phyloP scores from a whole-genome alignment of 2,329 filamentous ascomycete genomes.

The Penicillium sp. region DNA sequence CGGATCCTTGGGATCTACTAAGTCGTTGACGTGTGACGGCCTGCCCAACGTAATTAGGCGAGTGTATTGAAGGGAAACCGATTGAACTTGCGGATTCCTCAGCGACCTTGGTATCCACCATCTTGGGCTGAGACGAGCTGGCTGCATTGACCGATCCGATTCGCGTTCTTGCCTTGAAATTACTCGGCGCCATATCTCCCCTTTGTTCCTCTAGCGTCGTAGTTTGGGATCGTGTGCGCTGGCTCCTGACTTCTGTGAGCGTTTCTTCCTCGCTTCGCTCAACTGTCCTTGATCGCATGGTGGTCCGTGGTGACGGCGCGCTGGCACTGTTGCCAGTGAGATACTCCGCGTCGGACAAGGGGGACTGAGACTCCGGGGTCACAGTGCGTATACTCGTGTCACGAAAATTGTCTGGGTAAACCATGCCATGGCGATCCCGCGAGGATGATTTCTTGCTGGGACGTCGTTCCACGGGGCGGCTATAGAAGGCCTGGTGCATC shows the following conservation, averaged over 20 bases:
- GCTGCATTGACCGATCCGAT: constrained; percentile 50
- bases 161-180: constrained; percentile 44
- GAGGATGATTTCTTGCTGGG: constrained; percentile 56
- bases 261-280: constrained; percentile 46
- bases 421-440: constrained; percentile 53
- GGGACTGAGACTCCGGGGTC: constrained; percentile 54
- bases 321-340: constrained; percentile 39
- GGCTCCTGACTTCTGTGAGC: constrained; percentile 39
- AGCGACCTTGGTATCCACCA: constrained; percentile 45
- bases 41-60: constrained; percentile 45
- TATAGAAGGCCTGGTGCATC: constrained; percentile 46
- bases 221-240: constrained; percentile 49
- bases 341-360: constrained; percentile 46
- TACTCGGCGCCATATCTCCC: constrained; percentile 44
- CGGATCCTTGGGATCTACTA: constrained; percentile 42
- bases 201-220: constrained; percentile 52
- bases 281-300: constrained; percentile 40
- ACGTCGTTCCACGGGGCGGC: constrained; percentile 51
- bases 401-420: constrained; percentile 54
- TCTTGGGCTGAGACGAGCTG: constrained; percentile 41
- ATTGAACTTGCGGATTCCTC: constrained; percentile 53
- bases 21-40: constrained; percentile 42
- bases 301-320: constrained; percentile 46
- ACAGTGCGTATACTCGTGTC: constrained; percentile 54
- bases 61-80: constrained; percentile 56